These are phyloP conservation scores for Fusarium multiceps DNA, from an alignment of 2,329 filamentous ascomycete genomes.

Conservation along the genomic window DNA sequence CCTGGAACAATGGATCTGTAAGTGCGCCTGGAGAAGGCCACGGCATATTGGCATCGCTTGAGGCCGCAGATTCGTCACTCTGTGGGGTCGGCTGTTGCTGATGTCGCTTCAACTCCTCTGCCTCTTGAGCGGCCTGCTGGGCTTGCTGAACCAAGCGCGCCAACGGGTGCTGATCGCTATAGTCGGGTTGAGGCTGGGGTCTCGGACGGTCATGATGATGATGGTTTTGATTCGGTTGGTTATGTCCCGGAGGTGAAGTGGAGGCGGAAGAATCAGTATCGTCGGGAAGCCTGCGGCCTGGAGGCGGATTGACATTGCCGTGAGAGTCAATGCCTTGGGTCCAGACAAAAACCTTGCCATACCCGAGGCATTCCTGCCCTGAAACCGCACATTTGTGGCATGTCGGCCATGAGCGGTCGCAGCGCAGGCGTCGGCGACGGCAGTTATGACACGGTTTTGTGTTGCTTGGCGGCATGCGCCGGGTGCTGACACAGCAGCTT, in stretches of 20 bases:
- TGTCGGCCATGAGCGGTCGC: constrained; percentile 68
- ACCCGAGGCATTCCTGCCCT: constrained; percentile 70
- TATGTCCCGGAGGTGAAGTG: constrained; percentile 6
- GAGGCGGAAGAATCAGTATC: constrained; percentile 36
- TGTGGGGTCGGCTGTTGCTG: constrained; percentile 6
- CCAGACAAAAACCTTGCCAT: constrained; percentile 71
- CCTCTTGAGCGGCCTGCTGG: constrained; percentile 33
- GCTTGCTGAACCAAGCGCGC: constrained; percentile 29
- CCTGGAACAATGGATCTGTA: constrained; percentile 66
- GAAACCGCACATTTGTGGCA: constrained; percentile 69
- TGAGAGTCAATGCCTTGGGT: constrained; percentile 63
- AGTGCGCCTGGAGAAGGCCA: constrained; percentile 50
- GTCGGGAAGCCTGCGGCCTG: constrained; percentile 39
- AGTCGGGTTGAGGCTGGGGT: constrained; percentile 35
- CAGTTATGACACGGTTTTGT: constrained; percentile 70
- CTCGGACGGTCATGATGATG: constrained; percentile 18
- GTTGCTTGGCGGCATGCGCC: constrained; percentile 52
- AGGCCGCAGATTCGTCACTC: constrained; percentile 1
- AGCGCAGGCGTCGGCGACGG: constrained; percentile 69
- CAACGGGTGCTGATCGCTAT: constrained; percentile 38
- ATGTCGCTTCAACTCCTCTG: constrained; percentile 26
- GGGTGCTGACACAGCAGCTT: constrained; percentile 43
- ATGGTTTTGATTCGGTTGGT: constrained; percentile 12
- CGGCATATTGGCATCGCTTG: constrained; percentile 23
- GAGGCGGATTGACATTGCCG: constrained; percentile 56